A percentile compares a stretch with the other conserved stretches of the same genome.
Conservation (phyloP, 371 early-diverging fungal genomes). For the Apophysomyces sp. region DNA sequence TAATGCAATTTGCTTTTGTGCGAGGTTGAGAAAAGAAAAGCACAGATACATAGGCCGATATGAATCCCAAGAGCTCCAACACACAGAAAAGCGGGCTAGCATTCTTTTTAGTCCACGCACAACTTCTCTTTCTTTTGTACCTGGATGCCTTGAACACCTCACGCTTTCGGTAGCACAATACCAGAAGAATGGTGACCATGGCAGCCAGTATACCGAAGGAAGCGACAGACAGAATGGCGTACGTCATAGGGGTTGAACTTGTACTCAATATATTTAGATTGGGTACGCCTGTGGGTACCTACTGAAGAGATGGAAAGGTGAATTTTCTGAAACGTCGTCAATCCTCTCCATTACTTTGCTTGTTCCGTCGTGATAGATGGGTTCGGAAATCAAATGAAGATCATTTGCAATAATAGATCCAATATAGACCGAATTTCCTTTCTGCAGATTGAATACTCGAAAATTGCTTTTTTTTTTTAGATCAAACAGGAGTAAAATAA, state of each 20-base stretch:
- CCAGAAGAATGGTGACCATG: conserved; percentile 32
- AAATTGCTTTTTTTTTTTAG: conserved; percentile 42
- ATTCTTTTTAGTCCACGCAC: background rate
- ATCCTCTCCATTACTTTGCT: conserved; percentile 24
- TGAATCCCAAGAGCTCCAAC: conserved; percentile 48
- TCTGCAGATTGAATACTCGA: conserved; percentile 49
- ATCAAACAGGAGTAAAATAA: background rate
- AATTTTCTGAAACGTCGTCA: background rate
- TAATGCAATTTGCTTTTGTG: conserved; percentile 30
- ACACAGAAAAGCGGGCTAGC: conserved; percentile 54
- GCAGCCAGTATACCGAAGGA: conserved; percentile 40
- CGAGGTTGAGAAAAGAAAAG: conserved; percentile 33
- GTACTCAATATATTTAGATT: conserved; percentile 32
- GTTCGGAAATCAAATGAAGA: conserved; percentile 45
- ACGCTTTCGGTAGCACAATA: conserved; percentile 40
- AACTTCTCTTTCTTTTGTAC: conserved; percentile 16
- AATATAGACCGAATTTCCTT: conserved; percentile 42
- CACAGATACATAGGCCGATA: conserved; percentile 37
- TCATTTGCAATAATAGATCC: conserved; percentile 49
- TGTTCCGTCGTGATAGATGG: conserved; percentile 51
- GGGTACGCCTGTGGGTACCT: conserved; percentile 36
- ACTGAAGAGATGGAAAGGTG: conserved; percentile 7
- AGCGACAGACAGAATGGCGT: conserved; percentile 40
- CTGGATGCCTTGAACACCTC: conserved; percentile 56
- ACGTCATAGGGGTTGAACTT: conserved; percentile 39